Percentiles rank a stretch among this genome's conserved stretches.
These are phyloP conservation scores for Pyrenophora seminiperda DNA, from an alignment of 2,329 filamentous ascomycete genomes.

Conservation along the genomic window DNA sequence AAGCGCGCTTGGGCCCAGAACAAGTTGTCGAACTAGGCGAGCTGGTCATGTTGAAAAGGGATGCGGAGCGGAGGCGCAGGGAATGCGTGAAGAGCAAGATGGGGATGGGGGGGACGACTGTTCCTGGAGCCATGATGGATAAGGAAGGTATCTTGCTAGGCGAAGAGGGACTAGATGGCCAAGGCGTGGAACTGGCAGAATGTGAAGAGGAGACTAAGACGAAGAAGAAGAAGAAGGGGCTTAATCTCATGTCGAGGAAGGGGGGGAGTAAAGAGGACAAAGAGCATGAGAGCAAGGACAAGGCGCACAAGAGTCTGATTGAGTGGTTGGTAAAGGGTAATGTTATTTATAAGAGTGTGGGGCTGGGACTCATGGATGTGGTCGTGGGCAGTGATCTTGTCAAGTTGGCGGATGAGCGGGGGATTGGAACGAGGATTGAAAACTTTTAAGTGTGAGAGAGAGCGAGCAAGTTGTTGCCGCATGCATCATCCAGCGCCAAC, in stretches of 20 bases:
- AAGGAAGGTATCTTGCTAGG: no score
- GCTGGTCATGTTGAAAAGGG: constrained; percentile 67
- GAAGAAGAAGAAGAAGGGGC: constrained; percentile 53
- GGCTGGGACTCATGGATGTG: constrained; percentile 71
- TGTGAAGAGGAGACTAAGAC: constrained; percentile 72
- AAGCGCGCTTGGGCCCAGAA: constrained; percentile 71
- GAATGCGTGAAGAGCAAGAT: constrained; percentile 41
- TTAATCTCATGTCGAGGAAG: constrained; percentile 3
- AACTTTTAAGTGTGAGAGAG: constrained; percentile 48
- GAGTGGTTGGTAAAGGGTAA: constrained; percentile 68
- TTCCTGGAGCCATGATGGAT: no score
- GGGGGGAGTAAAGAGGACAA: constrained; percentile 58
- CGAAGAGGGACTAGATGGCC: constrained; percentile 74
- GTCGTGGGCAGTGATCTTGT: constrained; percentile 66
- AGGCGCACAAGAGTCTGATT: constrained; percentile 51
- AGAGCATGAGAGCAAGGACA: constrained; percentile 31
- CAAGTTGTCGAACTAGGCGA: constrained; percentile 90
- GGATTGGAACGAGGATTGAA: constrained; percentile 61
- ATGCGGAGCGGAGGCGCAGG: constrained; percentile 49
- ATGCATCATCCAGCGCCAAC: background rate
- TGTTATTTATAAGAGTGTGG: constrained; percentile 72
- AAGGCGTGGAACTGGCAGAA: constrained; percentile 72
- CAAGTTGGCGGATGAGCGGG: constrained; percentile 59
- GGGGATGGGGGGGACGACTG: no score
- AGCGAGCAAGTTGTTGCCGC: no score